phyloP scores from a whole-genome alignment of 805 yeast genomes.

The Candida parachauliodes region DNA sequence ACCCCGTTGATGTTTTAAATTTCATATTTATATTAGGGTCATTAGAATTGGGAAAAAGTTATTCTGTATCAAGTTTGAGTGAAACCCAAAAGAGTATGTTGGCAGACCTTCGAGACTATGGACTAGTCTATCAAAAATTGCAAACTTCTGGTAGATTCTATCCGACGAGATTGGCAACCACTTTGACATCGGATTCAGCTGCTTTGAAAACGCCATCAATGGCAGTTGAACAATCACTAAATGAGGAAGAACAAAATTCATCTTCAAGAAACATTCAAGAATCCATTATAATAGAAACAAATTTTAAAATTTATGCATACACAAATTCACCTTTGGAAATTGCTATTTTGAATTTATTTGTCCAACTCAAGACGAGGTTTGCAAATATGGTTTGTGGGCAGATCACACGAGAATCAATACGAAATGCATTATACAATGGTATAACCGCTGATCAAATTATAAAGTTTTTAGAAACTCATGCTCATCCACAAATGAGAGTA shows the following conservation, averaged over 20 bases:
- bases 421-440: conserved; percentile 80
- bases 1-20: conserved; percentile 91
- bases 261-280: conserved; percentile 54
- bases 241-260: conserved; percentile 13
- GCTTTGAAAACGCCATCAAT: conserved; percentile 69
- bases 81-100: conserved; percentile 83
- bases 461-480: conserved; percentile 83
- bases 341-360: conserved; percentile 85
- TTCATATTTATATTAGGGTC: conserved; percentile 93
- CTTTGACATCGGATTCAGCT: conserved; percentile 79
- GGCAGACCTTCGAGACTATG: conserved; percentile 87
- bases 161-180: conserved; percentile 88
- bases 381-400: conserved; percentile 92
- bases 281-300: conserved; percentile 85
- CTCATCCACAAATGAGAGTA: conserved; percentile 86
- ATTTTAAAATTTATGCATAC: conserved; percentile 88
- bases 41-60: conserved; percentile 84
- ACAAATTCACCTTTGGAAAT: conserved; percentile 93
- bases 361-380: conserved; percentile 79
- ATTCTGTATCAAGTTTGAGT: conserved; percentile 64
- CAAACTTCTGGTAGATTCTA: conserved; percentile 64
- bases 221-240: conserved; percentile 69
- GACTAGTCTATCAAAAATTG: conserved; percentile 67
- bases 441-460: conserved; percentile 94
- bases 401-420: conserved; percentile 85